Percentiles rank a stretch among this genome's conserved stretches.
Evolutionary conservation across 2,329 filamentous ascomycete genomes (phyloP).

Genomic region (Diaporthe sp.): DNA sequence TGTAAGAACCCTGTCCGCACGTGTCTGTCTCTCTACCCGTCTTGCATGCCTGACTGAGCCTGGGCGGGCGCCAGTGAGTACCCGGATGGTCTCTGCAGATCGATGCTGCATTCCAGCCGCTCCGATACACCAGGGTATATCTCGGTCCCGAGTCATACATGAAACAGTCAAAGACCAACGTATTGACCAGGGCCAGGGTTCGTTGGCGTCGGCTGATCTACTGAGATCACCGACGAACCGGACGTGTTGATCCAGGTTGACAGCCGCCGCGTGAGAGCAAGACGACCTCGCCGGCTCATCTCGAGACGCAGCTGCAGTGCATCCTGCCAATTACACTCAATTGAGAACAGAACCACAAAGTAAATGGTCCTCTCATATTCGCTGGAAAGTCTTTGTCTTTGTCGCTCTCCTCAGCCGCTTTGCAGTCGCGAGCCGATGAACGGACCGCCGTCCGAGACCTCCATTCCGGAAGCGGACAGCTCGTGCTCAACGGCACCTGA

Average conservation of each 20-base stretch:
- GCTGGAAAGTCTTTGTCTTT: not conserved
- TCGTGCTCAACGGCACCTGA: not conserved
- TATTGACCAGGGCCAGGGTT: not conserved
- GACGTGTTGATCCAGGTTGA: conserved; percentile 1
- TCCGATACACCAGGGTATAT: not conserved
- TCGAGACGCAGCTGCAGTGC: not conserved
- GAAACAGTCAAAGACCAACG: not conserved
- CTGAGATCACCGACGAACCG: not conserved
- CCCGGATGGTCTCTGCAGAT: conserved; percentile 27
- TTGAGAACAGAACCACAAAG: not conserved
- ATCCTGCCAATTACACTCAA: not conserved
- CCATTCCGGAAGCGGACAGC: not conserved
- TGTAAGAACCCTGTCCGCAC: conserved; percentile 6
- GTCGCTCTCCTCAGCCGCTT: not conserved
- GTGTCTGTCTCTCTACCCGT: not conserved
- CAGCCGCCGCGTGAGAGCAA: not conserved
- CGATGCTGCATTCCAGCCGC: not conserved
- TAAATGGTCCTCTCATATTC: not conserved
- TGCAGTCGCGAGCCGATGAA: not conserved
- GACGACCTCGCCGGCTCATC: not conserved
- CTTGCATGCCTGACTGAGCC: not conserved
- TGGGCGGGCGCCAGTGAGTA: not conserved
- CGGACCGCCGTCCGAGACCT: not conserved
- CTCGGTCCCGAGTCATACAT: conserved; percentile 26
- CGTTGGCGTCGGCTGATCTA: not conserved